A percentile compares a stretch with the other conserved stretches of the same genome.
phyloP scores from a whole-genome alignment of 2,329 filamentous ascomycete genomes.

The Verticillium dahliae region DNA sequence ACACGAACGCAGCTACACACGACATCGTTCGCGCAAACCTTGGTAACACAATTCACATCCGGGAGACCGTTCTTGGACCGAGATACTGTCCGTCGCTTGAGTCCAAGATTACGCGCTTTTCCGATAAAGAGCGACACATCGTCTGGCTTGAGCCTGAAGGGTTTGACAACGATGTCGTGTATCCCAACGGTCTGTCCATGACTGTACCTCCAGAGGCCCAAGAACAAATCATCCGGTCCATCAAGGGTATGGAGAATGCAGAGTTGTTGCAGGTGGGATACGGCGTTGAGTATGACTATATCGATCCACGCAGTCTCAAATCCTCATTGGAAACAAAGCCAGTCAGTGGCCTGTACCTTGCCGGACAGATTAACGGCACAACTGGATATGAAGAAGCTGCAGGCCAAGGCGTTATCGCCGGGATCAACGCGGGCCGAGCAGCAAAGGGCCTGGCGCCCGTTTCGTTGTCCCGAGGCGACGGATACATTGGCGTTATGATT shows the following conservation, averaged over 20 bases:
- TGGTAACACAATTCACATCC: slow-evolving; percentile 94
- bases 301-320: slow-evolving; percentile 82
- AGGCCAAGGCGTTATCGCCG: slow-evolving; percentile 85
- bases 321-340: slow-evolving; percentile 92
- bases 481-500: slow-evolving; percentile 98
- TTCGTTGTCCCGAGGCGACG: slow-evolving; percentile 72
- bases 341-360: slow-evolving; percentile 82
- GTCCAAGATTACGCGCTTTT: slow-evolving; percentile 86
- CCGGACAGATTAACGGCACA: slow-evolving; percentile 96
- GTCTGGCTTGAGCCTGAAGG: slow-evolving; percentile 98
- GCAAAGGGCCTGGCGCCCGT: slow-evolving; percentile 60
- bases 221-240: slow-evolving; percentile 74
- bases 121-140: slow-evolving; percentile 73
- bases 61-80: slow-evolving; percentile 89
- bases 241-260: slow-evolving; percentile 81
- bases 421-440: slow-evolving; percentile 86
- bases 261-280: slow-evolving; percentile 93
- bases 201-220: slow-evolving; percentile 88
- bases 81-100: slow-evolving; percentile 94
- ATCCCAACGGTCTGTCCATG: slow-evolving; percentile 96
- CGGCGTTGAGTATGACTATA: slow-evolving; percentile 97
- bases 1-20: slow-evolving; percentile 79
- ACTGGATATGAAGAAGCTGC: slow-evolving; percentile 98
- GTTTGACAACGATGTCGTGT: slow-evolving; percentile 82
- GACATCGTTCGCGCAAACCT: slow-evolving; percentile 80